phyloP scores from a whole-genome alignment of 768 basidiomycete genomes.

The Cubamyces lactineus region DNA sequence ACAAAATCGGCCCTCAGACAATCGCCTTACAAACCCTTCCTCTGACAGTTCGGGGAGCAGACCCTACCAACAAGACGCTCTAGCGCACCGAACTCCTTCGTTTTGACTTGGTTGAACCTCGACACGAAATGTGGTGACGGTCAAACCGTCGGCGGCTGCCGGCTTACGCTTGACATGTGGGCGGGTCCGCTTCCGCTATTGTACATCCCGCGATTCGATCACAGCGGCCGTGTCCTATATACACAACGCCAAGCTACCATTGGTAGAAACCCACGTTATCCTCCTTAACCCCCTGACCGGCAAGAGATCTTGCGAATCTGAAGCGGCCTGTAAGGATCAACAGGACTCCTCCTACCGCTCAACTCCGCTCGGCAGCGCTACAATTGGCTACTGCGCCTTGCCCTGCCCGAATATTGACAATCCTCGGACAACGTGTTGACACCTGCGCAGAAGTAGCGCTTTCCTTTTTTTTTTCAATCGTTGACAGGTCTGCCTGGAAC shows the following conservation, averaged over 20 bases:
- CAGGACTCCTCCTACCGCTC: neutral
- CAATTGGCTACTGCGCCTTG: neutral
- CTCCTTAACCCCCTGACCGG: slow-evolving; percentile 1
- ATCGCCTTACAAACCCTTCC: neutral
- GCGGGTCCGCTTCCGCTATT: slow-evolving; percentile 8
- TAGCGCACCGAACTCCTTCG: too few relatives aligned
- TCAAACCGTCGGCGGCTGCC: slow-evolving; percentile 11
- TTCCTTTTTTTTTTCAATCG: neutral
- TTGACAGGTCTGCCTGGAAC: slow-evolving; percentile 1
- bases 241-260: neutral
- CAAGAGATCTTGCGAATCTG: slow-evolving; percentile 6
- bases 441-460: neutral
- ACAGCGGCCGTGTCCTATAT: neutral
- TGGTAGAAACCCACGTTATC: neutral
- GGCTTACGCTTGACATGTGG: slow-evolving; percentile 6
- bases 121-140: neutral
- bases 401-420: neutral
- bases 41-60: too few relatives aligned
- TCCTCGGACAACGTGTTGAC: slow-evolving; percentile 2
- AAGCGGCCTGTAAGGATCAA: slow-evolving; percentile 12
- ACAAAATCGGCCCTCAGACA: neutral
- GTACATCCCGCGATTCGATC: slow-evolving; percentile 5
- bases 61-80: too few relatives aligned
- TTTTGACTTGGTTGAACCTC: neutral
- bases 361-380: neutral